Evolutionary conservation across 176 grass and related monocot species (phyloP).

Genomic region (Canna indica): DNA sequence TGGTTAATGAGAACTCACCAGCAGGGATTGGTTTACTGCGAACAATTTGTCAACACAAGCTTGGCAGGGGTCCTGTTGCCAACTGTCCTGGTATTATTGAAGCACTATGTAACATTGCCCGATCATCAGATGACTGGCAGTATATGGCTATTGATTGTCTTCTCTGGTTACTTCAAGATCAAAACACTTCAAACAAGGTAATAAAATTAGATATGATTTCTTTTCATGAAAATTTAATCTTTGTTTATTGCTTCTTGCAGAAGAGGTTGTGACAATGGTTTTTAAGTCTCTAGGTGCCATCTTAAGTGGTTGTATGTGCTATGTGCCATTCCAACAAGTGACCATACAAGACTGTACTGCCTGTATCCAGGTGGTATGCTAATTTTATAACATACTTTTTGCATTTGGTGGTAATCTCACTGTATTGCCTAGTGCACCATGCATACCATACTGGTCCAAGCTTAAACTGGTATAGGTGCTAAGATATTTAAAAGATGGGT

Average conservation of each 20-base stretch:
- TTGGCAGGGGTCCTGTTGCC: slow-evolving; percentile 69
- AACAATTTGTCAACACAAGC: slow-evolving; percentile 87
- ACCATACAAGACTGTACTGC: no score
- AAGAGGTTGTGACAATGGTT: background rate
- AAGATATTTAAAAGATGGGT: no score
- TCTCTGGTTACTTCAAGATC: slow-evolving; percentile 85
- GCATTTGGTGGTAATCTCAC: no score
- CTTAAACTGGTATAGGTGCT: no score
- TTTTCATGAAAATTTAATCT: background rate
- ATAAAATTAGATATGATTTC: slow-evolving; percentile 5
- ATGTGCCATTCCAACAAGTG: no score
- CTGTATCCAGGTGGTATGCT: no score
- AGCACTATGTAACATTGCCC: slow-evolving; percentile 89
- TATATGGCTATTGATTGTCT: slow-evolving; percentile 99
- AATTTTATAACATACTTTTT: no score
- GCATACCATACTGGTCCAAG: no score
- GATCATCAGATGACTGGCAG: slow-evolving; percentile 99
- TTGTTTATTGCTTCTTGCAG: background rate
- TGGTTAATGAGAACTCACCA: slow-evolving; percentile 97
- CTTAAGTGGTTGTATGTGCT: no score
- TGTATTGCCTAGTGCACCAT: no score
- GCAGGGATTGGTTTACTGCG: slow-evolving; percentile 89
- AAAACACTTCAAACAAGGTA: slow-evolving; percentile 86
- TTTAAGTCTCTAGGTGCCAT: background rate
- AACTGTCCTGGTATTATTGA: slow-evolving; percentile 63